Conservation (phyloP, 1,284 basidiomycete genomes). For the Trametes polyzona region DNA sequence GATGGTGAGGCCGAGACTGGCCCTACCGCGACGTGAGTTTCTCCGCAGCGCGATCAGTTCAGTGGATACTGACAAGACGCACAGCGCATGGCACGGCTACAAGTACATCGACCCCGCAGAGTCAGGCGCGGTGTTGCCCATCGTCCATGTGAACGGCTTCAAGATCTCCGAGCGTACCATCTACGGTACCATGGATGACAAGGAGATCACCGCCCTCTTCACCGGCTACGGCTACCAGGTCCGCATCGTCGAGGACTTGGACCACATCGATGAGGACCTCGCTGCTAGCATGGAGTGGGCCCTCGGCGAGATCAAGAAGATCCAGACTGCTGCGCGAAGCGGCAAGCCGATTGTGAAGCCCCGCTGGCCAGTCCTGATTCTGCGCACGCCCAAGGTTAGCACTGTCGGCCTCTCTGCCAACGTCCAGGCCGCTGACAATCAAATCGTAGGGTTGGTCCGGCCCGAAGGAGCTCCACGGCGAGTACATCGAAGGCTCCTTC, state of each 20-base stretch:
- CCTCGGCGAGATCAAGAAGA: constrained; percentile 73
- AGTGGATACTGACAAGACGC: neutral
- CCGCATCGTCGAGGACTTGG: constrained; percentile 78
- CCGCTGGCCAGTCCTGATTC: constrained; percentile 83
- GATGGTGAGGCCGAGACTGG: constrained; percentile 91
- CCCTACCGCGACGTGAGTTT: constrained; percentile 66
- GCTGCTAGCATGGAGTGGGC: constrained; percentile 86
- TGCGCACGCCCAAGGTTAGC: constrained; percentile 77
- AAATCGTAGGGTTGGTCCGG: constrained; percentile 62
- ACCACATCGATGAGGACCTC: constrained; percentile 68
- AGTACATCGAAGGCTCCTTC: constrained; percentile 80
- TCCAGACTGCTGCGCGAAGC: constrained; percentile 77
- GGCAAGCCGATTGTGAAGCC: constrained; percentile 82
- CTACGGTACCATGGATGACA: constrained; percentile 88
- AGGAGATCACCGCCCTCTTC: constrained; percentile 76
- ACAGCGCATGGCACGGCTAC: constrained; percentile 78
- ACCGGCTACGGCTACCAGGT: constrained; percentile 87
- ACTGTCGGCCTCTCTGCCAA: neutral
- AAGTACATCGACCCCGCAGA: constrained; percentile 93
- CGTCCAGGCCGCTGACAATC: neutral
- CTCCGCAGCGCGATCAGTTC: no score
- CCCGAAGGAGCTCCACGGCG: constrained; percentile 65
- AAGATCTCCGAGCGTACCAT: constrained; percentile 91
- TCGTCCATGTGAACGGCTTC: constrained; percentile 85
- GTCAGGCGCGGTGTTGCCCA: constrained; percentile 86